A percentile compares a stretch with the other conserved stretches of the same genome.
Evolutionary conservation across 805 yeast genomes (phyloP).

Genomic region (Pichia nanzhaoensis): DNA sequence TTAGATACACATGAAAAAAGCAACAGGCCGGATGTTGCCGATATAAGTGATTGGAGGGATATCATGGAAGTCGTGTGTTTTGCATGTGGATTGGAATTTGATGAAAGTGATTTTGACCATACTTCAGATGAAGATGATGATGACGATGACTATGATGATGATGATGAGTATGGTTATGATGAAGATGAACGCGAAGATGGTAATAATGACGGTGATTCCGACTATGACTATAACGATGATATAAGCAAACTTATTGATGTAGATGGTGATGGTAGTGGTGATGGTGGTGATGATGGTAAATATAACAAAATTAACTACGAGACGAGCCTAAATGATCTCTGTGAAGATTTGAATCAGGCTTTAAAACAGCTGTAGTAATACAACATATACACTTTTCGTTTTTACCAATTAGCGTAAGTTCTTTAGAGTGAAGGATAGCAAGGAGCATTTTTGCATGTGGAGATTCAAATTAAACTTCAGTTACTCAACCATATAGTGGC

Average conservation of each 20-base stretch:
- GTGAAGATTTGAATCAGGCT: neutral
- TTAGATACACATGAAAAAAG: conserved; percentile 11
- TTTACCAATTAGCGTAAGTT: no score
- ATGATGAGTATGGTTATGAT: neutral
- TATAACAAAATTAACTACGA: neutral
- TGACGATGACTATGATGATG: conserved; percentile 8
- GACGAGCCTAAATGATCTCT: neutral
- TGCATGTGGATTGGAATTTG: conserved; percentile 29
- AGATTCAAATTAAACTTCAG: no score
- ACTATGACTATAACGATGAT: neutral
- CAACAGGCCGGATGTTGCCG: conserved; percentile 16
- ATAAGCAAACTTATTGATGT: neutral
- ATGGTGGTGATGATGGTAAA: neutral
- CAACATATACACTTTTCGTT: no score
- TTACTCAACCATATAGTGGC: no score
- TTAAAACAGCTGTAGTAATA: neutral
- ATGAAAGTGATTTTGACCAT: conserved; percentile 28
- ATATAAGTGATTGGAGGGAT: conserved; percentile 30
- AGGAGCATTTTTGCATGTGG: no score
- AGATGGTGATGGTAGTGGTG: neutral
- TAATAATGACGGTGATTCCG: neutral
- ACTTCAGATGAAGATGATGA: conserved; percentile 13
- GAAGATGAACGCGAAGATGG: neutral
- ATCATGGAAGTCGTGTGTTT: conserved; percentile 31
- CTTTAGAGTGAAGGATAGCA: no score